These are phyloP conservation scores for Septoria linicola DNA, from an alignment of 2,329 filamentous ascomycete genomes.

Conservation along the genomic window DNA sequence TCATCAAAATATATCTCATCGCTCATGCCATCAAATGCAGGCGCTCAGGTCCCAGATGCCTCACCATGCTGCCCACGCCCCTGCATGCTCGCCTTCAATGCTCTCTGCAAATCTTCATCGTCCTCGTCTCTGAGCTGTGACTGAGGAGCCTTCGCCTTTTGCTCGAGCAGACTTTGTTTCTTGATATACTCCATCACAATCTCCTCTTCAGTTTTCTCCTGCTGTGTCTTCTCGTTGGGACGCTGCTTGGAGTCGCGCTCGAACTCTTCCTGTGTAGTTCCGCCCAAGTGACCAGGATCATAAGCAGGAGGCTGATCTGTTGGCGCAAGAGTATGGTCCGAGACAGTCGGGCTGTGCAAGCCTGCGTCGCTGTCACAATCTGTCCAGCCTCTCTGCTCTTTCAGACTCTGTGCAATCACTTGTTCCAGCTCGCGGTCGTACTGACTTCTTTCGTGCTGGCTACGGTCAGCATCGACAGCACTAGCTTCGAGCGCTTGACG, in stretches of 20 bases:
- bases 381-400: slow-evolving; percentile 41
- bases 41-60: slow-evolving; percentile 21
- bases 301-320: slow-evolving; percentile 26
- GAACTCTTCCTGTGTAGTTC: slow-evolving; percentile 31
- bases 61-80: slow-evolving; percentile 17
- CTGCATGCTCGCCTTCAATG: slow-evolving; percentile 58
- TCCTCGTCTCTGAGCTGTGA: slow-evolving; percentile 23
- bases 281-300: slow-evolving; percentile 32
- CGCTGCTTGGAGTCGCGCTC: slow-evolving; percentile 15
- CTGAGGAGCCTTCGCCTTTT: slow-evolving; percentile 32
- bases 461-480: slow-evolving; percentile 39
- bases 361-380: slow-evolving; percentile 26
- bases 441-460: slow-evolving; percentile 39
- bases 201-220: slow-evolving; percentile 62
- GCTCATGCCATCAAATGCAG: neutral
- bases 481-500: slow-evolving; percentile 53
- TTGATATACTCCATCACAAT: slow-evolving; percentile 74
- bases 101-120: slow-evolving; percentile 55
- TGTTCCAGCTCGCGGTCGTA: slow-evolving; percentile 45
- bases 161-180: slow-evolving; percentile 70
- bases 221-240: slow-evolving; percentile 31
- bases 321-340: slow-evolving; percentile 18
- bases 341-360: slow-evolving; percentile 21
- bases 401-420: slow-evolving; percentile 46
- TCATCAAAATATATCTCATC: slow-evolving; percentile 1